These are phyloP conservation scores for Musa troglodytarum DNA, from an alignment of 176 grass and related monocot species.

Conservation along the genomic window DNA sequence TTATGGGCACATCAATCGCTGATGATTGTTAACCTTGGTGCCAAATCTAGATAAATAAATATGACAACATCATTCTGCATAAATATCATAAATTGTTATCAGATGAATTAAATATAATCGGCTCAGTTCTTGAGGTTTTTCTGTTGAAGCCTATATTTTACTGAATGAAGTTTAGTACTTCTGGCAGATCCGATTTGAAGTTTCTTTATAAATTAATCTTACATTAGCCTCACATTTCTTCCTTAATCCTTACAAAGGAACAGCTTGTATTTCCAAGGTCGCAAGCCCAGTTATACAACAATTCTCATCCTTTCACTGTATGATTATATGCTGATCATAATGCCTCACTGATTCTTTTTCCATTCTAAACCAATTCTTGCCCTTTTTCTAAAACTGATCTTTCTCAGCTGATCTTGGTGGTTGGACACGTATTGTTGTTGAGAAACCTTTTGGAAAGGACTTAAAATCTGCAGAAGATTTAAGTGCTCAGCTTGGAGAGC, in stretches of 20 bases:
- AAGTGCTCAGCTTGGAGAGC: constrained; percentile 16
- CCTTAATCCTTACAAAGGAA: neutral
- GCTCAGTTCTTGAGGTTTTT: no score
- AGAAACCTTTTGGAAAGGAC: constrained; percentile 23
- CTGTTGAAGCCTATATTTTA: no score
- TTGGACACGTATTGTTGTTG: constrained; percentile 14
- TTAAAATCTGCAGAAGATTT: constrained; percentile 17
- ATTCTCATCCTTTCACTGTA: neutral
- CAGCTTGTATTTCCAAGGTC: neutral
- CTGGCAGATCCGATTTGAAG: neutral
- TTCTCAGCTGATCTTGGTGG: constrained; percentile 13
- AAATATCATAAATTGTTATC: no score
- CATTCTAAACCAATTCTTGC: neutral
- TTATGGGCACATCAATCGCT: no score
- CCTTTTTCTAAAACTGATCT: neutral
- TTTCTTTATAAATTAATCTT: neutral
- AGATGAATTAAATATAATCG: no score
- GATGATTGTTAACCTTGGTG: no score
- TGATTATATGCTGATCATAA: neutral
- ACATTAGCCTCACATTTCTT: neutral
- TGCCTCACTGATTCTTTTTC: neutral
- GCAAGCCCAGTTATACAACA: neutral
- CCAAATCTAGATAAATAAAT: no score
- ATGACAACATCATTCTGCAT: no score
- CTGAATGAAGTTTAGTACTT: neutral